These are phyloP conservation scores for Bocquillonia castaneifolia DNA, from an alignment of 441 rosid species.

Conservation along the genomic window DNA sequence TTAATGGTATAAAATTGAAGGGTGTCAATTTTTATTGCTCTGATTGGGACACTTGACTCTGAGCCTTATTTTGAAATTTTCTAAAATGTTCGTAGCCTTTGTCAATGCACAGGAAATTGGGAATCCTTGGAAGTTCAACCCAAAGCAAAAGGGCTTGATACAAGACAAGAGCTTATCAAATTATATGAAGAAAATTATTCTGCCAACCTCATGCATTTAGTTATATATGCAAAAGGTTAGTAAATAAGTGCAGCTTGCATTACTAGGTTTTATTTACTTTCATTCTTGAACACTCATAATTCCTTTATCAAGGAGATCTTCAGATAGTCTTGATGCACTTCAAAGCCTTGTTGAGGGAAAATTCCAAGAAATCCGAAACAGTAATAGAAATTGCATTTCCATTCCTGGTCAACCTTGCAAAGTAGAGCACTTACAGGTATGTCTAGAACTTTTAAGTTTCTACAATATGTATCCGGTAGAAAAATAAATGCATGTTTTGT, in stretches of 20 bases:
- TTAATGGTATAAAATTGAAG: neutral
- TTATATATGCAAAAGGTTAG: slow-evolving; percentile 77
- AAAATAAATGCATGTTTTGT: neutral
- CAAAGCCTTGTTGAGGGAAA: slow-evolving; percentile 58
- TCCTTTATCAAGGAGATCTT: slow-evolving; percentile 29
- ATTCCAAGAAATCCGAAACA: slow-evolving; percentile 61
- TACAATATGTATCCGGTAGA: neutral
- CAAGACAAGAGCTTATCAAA: slow-evolving; percentile 69
- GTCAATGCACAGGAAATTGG: slow-evolving; percentile 60
- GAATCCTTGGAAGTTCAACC: slow-evolving; percentile 83
- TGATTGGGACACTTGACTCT: neutral
- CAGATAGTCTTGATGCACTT: slow-evolving; percentile 68
- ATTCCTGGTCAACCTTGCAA: slow-evolving; percentile 83
- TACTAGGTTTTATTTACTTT: slow-evolving; percentile 1
- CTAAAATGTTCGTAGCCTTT: neutral
- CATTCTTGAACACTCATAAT: neutral
- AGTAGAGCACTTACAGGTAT: slow-evolving; percentile 82
- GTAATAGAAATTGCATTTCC: slow-evolving; percentile 35
- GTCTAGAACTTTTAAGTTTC: slow-evolving; percentile 9
- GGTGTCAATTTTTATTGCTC: neutral
- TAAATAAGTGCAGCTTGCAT: neutral
- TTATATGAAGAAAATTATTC: slow-evolving; percentile 80
- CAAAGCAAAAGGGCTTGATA: slow-evolving; percentile 69
- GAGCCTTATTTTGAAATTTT: neutral
- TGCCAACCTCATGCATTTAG: slow-evolving; percentile 86